Evolutionary conservation across 352 stramenopile species (phyloP).

Genomic region (Pythium angustatum): DNA sequence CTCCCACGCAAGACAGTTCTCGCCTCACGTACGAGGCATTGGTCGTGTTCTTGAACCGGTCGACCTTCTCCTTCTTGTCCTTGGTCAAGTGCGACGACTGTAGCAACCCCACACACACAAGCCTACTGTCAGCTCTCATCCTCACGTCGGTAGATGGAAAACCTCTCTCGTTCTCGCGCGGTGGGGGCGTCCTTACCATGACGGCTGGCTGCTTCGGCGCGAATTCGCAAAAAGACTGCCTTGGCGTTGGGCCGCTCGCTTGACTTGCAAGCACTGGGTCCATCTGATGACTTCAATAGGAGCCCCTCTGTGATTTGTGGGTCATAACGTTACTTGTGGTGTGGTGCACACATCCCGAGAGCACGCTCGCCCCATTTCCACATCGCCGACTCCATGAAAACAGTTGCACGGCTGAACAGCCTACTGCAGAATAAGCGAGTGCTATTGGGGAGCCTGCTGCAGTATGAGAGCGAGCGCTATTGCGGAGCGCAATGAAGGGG

Average conservation of each 20-base stretch:
- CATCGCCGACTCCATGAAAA: too few relatives aligned
- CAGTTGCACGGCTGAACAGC: too few relatives aligned
- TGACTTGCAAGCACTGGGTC: slow-evolving; percentile 2
- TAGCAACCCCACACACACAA: background rate
- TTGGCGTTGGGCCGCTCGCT: background rate
- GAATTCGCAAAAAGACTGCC: slow-evolving; percentile 11
- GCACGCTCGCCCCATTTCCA: too few relatives aligned
- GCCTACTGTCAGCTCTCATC: background rate
- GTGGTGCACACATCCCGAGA: slow-evolving; percentile 22
- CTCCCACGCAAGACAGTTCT: background rate
- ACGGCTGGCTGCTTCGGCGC: background rate
- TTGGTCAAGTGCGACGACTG: slow-evolving; percentile 30
- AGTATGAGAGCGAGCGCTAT: too few relatives aligned
- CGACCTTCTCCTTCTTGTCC: slow-evolving; percentile 76
- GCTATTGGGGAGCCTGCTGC: too few relatives aligned
- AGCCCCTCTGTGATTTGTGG: background rate
- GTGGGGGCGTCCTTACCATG: background rate
- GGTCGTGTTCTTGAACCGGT: slow-evolving; percentile 74
- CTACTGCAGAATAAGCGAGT: too few relatives aligned
- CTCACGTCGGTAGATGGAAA: too few relatives aligned
- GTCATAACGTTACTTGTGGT: slow-evolving; percentile 7
- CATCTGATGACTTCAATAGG: slow-evolving; percentile 3
- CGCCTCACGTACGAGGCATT: slow-evolving; percentile 58
- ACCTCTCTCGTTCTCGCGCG: too few relatives aligned
- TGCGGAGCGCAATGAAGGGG: too few relatives aligned